Evolutionary conservation across 2,329 filamentous ascomycete species (phyloP).

Genomic region (Aspergillus floridensis): DNA sequence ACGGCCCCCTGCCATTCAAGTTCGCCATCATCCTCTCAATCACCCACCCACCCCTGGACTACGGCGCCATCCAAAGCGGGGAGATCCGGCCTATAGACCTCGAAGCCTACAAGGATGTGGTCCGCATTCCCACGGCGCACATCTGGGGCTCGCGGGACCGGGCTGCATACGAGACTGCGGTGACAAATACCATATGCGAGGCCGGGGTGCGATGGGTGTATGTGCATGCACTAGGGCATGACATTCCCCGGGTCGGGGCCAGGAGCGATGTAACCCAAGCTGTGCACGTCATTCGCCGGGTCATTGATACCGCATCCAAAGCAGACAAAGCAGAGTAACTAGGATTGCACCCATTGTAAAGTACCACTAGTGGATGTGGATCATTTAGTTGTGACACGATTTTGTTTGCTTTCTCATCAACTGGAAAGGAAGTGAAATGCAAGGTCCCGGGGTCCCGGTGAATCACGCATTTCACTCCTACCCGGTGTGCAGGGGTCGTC

Average conservation of each 20-base stretch:
- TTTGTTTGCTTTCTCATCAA: neutral
- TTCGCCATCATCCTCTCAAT: constrained; percentile 25
- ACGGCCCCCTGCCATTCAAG: constrained; percentile 18
- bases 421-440: neutral
- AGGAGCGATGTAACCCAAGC: constrained; percentile 6
- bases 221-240: constrained; percentile 16
- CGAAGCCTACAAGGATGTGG: neutral
- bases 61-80: neutral
- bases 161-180: neutral
- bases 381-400: neutral
- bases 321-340: neutral
- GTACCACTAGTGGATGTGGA: neutral
- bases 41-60: constrained; percentile 7
- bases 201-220: constrained; percentile 10
- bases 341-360: neutral
- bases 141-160: constrained; percentile 15
- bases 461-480: no score
- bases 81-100: neutral
- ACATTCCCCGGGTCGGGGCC: constrained; percentile 10
- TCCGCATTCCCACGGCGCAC: constrained; percentile 16
- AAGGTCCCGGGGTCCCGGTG: neutral
- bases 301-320: neutral
- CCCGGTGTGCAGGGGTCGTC: neutral
- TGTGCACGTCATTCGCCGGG: constrained; percentile 12
- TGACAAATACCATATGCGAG: constrained; percentile 10